phyloP scores from a whole-genome alignment of 2,329 filamentous ascomycete species.

The Trichoderma semiorbis region DNA sequence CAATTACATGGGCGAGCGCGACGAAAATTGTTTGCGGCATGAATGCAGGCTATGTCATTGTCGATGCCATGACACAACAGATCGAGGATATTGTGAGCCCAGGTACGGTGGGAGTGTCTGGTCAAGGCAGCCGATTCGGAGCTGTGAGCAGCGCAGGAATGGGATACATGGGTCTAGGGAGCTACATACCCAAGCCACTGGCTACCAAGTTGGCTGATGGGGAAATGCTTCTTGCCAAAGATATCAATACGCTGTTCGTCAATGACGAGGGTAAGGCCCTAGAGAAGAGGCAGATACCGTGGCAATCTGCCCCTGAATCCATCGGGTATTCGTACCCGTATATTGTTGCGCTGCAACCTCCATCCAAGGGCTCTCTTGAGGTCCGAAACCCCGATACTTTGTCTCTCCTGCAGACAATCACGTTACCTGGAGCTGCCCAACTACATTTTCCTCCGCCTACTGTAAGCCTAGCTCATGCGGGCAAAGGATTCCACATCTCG shows the following conservation, averaged over 20 bases:
- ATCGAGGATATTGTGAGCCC: conserved; percentile 77
- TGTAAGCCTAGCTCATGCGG: conserved; percentile 89
- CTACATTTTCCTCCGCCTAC: conserved; percentile 91
- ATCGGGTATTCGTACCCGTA: conserved; percentile 98
- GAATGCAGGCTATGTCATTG: conserved; percentile 85
- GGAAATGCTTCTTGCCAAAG: conserved; percentile 90
- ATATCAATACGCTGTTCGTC: conserved; percentile 93
- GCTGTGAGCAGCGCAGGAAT: conserved; percentile 81
- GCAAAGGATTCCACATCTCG: conserved; percentile 90
- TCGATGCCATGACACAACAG: conserved; percentile 73
- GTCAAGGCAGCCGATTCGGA: conserved; percentile 71
- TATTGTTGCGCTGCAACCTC: conserved; percentile 78
- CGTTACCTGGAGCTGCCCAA: conserved; percentile 75
- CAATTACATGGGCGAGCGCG: conserved; percentile 85
- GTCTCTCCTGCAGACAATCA: conserved; percentile 81
- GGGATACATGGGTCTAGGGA: conserved; percentile 94
- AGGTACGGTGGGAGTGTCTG: conserved; percentile 61
- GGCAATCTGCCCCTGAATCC: conserved; percentile 81
- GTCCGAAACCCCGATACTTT: conserved; percentile 90
- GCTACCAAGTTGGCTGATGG: conserved; percentile 78
- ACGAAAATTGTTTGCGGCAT: conserved; percentile 86
- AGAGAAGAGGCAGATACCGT: conserved; percentile 85
- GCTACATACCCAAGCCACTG: conserved; percentile 86
- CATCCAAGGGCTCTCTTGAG: conserved; percentile 80
- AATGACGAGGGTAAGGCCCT: conserved; percentile 77